Evolutionary conservation across 2,329 filamentous ascomycete species (phyloP), one percentile per base, ranked within the genome.

Genomic region (Trichoderma cornu-damae): DNA sequence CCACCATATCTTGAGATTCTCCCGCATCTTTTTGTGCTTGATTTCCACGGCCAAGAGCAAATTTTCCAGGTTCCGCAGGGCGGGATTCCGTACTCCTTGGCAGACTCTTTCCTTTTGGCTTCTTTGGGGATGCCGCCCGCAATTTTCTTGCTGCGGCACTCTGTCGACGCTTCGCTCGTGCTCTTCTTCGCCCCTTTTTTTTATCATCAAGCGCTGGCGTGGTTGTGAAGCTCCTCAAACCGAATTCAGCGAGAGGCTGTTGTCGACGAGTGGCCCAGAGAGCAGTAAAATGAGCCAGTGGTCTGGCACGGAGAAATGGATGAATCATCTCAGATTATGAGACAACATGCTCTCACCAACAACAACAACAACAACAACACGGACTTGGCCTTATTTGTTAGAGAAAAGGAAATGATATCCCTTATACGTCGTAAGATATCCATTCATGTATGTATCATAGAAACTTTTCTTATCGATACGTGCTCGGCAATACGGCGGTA

Each of bases 281-380:
- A 38, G 56, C 8, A 30, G 16, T 24, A 3, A 30, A 28, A 14
- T 22, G 40, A 30, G 42, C 58, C 58, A 53, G 34, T 28, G 53
- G 46, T n/a, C 48, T 53, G 18, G 48, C 44, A 18, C 40, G 58
- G 7, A 57, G 48, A 40, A 49, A 44, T 47, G 49, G 44, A 3
- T 69, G 69, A 64, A 72, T 66, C 70, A 72, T 72, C 53, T 64
- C 56, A 49, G 37, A 22, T 7, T 20, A 11, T 55, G 52, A 38
- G 52, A 38, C 32, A n/a, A 46, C 32, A 38, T 47, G 30, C 16
- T 26, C n/a, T 38, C 12, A 47, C n/a, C n/a, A 16, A 22, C 6
- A 22, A 18, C 24, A 34, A 18, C 52, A 55, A n/a, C n/a, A 16
- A 22, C 6, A 22, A 18, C 24, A 34, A 18, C 52, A 55, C 22